Percentiles rank a stretch among this genome's conserved stretches.
These are phyloP conservation scores for Coelastrella sp. DNA, from an alignment of 139 green algal species.

Conservation along the genomic window DNA sequence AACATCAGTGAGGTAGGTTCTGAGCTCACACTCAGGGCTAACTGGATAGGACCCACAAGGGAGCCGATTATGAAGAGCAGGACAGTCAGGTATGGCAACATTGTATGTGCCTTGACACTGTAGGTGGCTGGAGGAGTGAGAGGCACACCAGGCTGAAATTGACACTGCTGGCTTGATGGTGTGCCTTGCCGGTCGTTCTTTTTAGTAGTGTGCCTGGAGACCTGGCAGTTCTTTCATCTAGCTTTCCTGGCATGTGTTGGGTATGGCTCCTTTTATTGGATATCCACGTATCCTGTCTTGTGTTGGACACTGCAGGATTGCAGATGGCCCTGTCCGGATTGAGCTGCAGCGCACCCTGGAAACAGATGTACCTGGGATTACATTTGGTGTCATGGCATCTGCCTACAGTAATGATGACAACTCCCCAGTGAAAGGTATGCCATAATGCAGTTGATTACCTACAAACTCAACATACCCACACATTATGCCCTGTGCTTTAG, in stretches of 20 bases:
- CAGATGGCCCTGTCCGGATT: slow-evolving; percentile 43
- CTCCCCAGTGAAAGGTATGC: slow-evolving; percentile 7
- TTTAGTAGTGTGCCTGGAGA: neutral
- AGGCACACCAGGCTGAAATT: neutral
- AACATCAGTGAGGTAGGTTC: slow-evolving; percentile 41
- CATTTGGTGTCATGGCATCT: slow-evolving; percentile 48
- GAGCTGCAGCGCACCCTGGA: slow-evolving; percentile 41
- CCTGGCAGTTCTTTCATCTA: neutral
- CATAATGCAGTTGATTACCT: neutral
- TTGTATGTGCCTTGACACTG: too few species aligned
- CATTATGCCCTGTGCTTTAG: too few species aligned
- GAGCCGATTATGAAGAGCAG: slow-evolving; percentile 46
- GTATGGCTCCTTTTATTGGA: neutral
- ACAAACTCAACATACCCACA: too few species aligned
- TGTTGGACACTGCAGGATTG: slow-evolving; percentile 44
- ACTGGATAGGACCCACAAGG: slow-evolving; percentile 63
- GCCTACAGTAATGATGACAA: slow-evolving; percentile 55
- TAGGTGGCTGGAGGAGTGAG: too few species aligned
- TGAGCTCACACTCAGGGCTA: slow-evolving; percentile 30
- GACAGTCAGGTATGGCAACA: slow-evolving; percentile 44
- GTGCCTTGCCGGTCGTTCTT: neutral
- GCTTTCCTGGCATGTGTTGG: neutral
- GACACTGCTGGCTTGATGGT: neutral
- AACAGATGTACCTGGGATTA: slow-evolving; percentile 46
- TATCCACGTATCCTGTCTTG: neutral